These are phyloP conservation scores for Podospora pseudopauciseta DNA, from an alignment of 495 filamentous ascomycete species.

Conservation along the genomic window DNA sequence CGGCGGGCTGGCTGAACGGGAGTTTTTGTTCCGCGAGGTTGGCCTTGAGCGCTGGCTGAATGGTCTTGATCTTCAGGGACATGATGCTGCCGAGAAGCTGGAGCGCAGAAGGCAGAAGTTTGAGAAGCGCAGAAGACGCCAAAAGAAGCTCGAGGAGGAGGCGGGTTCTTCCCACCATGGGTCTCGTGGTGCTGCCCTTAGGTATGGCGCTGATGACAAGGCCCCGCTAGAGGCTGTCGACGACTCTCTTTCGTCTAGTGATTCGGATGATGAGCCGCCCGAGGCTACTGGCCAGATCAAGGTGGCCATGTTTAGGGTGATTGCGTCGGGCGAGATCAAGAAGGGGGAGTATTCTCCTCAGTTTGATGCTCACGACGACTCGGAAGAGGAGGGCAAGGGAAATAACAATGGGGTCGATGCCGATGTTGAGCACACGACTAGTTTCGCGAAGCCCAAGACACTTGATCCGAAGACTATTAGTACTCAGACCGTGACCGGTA, in stretches of 20 bases:
- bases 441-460: slow-evolving; percentile 96
- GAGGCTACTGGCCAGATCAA: slow-evolving; percentile 98
- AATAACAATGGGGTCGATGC: slow-evolving; percentile 45
- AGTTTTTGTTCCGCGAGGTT: slow-evolving; percentile 97
- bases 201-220: slow-evolving; percentile 70
- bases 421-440: slow-evolving; percentile 95
- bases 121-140: slow-evolving; percentile 75
- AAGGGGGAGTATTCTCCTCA: slow-evolving; percentile 96
- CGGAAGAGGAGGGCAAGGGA: slow-evolving; percentile 52
- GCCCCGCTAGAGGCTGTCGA: slow-evolving; percentile 70
- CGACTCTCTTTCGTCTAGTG: slow-evolving; percentile 72
- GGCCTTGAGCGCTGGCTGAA: slow-evolving; percentile 95
- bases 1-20: slow-evolving; percentile 89
- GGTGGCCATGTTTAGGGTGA: slow-evolving; percentile 89
- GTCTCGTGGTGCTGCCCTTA: slow-evolving; percentile 52
- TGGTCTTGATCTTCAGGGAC: slow-evolving; percentile 85
- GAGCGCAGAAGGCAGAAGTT: slow-evolving; percentile 83
- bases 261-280: slow-evolving; percentile 86
- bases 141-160: slow-evolving; percentile 49
- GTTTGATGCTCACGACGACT: slow-evolving; percentile 94
- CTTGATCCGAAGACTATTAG: slow-evolving; percentile 96
- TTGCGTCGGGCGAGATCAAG: slow-evolving; percentile 95
- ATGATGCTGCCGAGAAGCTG: slow-evolving; percentile 78
- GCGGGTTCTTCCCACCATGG: slow-evolving; percentile 42
- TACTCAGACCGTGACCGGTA: slow-evolving; percentile 97